Evolutionary conservation across 305 asterid genomes (phyloP).

Genomic region (Plantago rigida): DNA sequence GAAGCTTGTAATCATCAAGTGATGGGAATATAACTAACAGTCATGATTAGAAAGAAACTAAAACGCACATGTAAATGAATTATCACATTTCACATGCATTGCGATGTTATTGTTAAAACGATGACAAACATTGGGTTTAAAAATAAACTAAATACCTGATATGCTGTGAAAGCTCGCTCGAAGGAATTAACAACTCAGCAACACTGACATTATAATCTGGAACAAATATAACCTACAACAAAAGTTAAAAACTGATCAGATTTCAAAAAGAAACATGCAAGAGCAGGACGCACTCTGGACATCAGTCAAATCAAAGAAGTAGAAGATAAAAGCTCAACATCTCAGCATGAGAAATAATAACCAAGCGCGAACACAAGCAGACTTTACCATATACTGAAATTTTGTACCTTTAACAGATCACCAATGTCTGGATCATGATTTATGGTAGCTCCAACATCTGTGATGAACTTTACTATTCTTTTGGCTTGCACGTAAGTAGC

Average conservation of each 20-base stretch:
- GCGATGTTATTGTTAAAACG: neutral
- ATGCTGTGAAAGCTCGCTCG: conserved; percentile 82
- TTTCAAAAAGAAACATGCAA: conserved; percentile 12
- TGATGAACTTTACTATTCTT: conserved; percentile 76
- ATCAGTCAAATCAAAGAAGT: conserved; percentile 5
- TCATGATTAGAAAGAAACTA: too few relatives aligned
- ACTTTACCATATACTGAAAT: conserved; percentile 11
- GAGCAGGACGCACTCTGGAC: neutral
- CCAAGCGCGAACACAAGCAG: conserved; percentile 5
- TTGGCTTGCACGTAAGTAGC: conserved; percentile 85
- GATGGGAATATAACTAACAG: too few relatives aligned
- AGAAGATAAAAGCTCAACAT: conserved; percentile 3
- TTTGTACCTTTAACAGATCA: conserved; percentile 65
- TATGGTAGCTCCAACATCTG: conserved; percentile 80
- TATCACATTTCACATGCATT: too few relatives aligned
- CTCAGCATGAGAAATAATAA: conserved; percentile 15
- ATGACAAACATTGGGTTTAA: conserved; percentile 14
- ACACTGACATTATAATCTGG: conserved; percentile 89
- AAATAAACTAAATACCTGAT: conserved; percentile 49
- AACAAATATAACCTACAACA: conserved; percentile 62
- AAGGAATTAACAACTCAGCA: conserved; percentile 80
- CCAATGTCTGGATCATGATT: conserved; percentile 86
- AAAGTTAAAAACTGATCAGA: conserved; percentile 22
- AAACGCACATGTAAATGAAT: too few relatives aligned
- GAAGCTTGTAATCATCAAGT: too few relatives aligned